A percentile compares a stretch with the other conserved stretches of the same genome.
Evolutionary conservation across 306 rosid species (phyloP).

Genomic region (Prunus dulcis): DNA sequence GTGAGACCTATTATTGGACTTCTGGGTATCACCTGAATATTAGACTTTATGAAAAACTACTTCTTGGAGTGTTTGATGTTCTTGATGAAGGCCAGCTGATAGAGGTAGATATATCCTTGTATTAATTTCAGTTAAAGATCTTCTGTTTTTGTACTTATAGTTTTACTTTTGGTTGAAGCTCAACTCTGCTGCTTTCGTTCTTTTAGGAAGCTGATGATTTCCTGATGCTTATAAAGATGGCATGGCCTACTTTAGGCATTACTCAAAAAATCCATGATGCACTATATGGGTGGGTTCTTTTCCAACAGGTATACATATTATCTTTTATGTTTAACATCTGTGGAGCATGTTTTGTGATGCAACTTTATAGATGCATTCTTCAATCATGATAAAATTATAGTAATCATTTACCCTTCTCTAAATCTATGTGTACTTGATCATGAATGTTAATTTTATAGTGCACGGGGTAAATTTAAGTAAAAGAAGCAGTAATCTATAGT

Average conservation of each 20-base stretch:
- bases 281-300: conserved; percentile 53
- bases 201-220: conserved; percentile 46
- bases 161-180: conserved; percentile 13
- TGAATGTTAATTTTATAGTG: not conserved
- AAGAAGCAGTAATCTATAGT: not conserved
- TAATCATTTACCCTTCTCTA: not conserved
- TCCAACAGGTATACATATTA: conserved; percentile 42
- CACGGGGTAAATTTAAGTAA: no score
- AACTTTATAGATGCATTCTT: not conserved
- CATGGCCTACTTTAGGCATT: conserved; percentile 53
- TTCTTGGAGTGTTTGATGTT: conserved; percentile 42
- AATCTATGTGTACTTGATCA: not conserved
- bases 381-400: not conserved
- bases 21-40: conserved; percentile 49
- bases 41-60: conserved; percentile 50
- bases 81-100: conserved; percentile 50
- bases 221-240: conserved; percentile 36
- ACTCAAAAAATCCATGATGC: conserved; percentile 46
- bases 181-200: conserved; percentile 1
- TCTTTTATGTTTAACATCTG: not conserved
- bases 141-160: not conserved
- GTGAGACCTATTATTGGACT: conserved; percentile 46
- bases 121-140: conserved; percentile 1
- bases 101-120: conserved; percentile 28
- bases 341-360: conserved; percentile 6